phyloP scores from a whole-genome alignment of 1,284 basidiomycete genomes.

The Ganoderma resinaceum region DNA sequence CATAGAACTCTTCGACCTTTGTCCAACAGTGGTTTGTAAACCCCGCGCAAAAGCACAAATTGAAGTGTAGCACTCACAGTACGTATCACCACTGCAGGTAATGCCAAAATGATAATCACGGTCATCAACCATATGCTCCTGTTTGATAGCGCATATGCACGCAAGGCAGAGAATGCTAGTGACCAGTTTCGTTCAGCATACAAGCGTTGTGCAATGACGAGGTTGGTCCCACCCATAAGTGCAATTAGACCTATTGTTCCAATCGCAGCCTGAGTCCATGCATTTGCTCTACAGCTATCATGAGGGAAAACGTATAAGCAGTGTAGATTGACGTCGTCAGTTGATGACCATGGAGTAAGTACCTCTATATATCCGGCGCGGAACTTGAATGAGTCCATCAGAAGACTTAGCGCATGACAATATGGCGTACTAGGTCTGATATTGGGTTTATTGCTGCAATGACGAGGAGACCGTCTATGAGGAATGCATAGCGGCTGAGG shows the following conservation, averaged over 20 bases:
- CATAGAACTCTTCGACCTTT: neutral
- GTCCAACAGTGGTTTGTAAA: neutral
- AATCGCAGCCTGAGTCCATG: neutral
- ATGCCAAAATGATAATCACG: neutral
- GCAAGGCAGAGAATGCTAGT: neutral
- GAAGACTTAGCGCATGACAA: neutral
- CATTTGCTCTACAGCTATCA: neutral
- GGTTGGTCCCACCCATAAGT: neutral
- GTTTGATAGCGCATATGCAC: neutral
- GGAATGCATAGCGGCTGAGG: neutral
- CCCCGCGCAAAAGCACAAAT: neutral
- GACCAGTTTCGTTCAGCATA: neutral
- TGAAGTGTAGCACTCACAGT: neutral
- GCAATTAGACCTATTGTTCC: neutral
- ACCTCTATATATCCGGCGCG: neutral
- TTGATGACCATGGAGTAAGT: neutral
- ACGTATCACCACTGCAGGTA: neutral
- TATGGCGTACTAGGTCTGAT: neutral
- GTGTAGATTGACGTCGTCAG: neutral
- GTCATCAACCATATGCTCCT: neutral
- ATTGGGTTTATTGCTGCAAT: neutral
- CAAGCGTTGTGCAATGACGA: neutral
- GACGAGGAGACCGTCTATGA: neutral
- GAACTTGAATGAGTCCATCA: neutral
- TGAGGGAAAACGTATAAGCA: neutral